phyloP scores from a whole-genome alignment of 2,329 filamentous ascomycete genomes.

The Sporothrix mexicana region DNA sequence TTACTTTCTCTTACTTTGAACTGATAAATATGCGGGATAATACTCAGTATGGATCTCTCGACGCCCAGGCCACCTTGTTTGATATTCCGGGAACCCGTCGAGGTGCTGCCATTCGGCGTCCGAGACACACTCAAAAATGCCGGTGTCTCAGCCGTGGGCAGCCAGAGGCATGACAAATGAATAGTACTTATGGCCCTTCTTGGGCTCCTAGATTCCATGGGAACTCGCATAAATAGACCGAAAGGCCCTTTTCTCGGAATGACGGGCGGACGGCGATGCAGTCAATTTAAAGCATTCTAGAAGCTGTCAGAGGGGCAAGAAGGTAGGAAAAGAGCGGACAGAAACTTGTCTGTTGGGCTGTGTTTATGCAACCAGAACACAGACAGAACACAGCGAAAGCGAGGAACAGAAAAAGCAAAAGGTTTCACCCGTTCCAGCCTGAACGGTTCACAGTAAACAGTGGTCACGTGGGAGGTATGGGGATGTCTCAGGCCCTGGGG shows the following conservation, averaged over 20 bases:
- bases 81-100: conserved; percentile 23
- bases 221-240: neutral
- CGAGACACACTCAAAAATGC: conserved; percentile 19
- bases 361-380: conserved; percentile 21
- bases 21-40: too few relatives aligned
- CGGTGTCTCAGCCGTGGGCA: conserved; percentile 17
- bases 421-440: conserved; percentile 16
- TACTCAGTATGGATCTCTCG: neutral
- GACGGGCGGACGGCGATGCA: neutral
- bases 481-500: neutral
- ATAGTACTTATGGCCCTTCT: neutral
- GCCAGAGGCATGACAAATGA: neutral
- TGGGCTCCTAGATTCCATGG: neutral
- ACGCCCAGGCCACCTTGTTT: conserved; percentile 30
- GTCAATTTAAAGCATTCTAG: neutral
- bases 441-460: neutral
- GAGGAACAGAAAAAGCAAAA: neutral
- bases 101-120: conserved; percentile 19
- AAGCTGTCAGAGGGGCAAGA: conserved; percentile 9
- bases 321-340: neutral
- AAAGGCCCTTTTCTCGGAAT: conserved; percentile 14
- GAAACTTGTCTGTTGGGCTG: conserved; percentile 11
- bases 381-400: neutral
- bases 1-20: too few relatives aligned
- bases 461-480: conserved; percentile 4